Evolutionary conservation across 2,329 filamentous ascomycete species (phyloP), one percentile per base, ranked within the genome.

Genomic region (Moelleriella libera): DNA sequence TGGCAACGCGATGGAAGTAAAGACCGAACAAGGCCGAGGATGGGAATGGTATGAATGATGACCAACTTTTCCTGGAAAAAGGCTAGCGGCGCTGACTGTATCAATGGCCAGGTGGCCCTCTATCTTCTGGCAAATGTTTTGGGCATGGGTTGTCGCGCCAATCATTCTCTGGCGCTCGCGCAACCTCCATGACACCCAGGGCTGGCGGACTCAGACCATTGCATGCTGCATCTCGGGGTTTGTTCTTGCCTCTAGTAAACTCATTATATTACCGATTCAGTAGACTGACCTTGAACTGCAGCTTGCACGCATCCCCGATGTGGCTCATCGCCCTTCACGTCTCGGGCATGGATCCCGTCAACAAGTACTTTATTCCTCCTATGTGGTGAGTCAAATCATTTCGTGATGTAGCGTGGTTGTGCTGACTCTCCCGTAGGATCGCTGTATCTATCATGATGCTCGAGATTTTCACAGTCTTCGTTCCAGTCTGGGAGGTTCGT

Each of bases 161-260:
- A 67, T 74, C 54, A 68, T 82, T 51, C 69, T 84, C 4, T 83
- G 74, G 71, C 70, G 74, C 53, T 73, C 80, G 39, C 71, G 79
- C 6, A 64, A 69, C 28, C 76, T 85, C 53, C 69, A 69, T 31
- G 81, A 85, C 56, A 80, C 78, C 6, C 77, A 83, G 54, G 75
- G 79, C 48, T 85, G 81, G 81, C 69, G 79, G 9, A 57, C 74
- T 5, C 80, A 83, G 58, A 84, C 80, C 32, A 74, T 78, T 41
- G 65, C 62, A 3, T 75, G 70, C 59, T 68, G 66, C 51, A 53
- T 73, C 45, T 64, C 69, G 34, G 67, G 65, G 69, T 72, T 56
- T 49, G 64, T 28, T 11, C 7, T 37, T 7, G 11, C 7, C 32
- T 37, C n/a, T n/a, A n/a, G n/a, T n/a, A n/a, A n/a, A n/a, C n/a